Evolutionary conservation across 1,284 basidiomycete species (phyloP), one percentile per base, ranked within the genome.

Genomic region (Singerocomus inundabilis): DNA sequence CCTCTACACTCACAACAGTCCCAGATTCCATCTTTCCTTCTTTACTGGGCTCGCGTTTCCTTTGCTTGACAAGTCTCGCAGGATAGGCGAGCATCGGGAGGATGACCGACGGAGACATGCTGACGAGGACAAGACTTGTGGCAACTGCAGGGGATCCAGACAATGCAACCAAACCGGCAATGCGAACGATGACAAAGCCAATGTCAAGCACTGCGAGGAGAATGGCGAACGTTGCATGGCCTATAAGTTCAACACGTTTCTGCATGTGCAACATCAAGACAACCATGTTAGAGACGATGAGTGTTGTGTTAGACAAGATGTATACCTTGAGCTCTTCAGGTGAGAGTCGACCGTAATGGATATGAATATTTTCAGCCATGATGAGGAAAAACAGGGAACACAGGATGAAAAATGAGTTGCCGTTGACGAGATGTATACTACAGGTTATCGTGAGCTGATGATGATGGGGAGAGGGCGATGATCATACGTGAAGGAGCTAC

Each of bases 271-370:
- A 45, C 10, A 18, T 29, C 43, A 44, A 0, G 16, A 26, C 12
- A 9, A 16, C 35, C 7, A 36, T 10, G 31, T 52, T 15, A 40
- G 32, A 18, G n/a, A 28, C 6, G 13, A 4, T 21, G 8, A 10
- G 6, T 5, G 3, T 5, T 1, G 18, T 38, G 8, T 26, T 18
- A 12, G 6, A 32, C 3, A 6, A 30, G 33, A 34, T 16, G 3
- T 3, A n/a, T 50, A 64, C 64, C 60, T 66, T 66, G 1, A 65
- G 45, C n/a, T 63, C 41, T 0, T 38, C 24, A 29, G 62, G 45
- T 31, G 61, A 52, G 44, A 67, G 55, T 46, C 58, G 48, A 39
- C 49, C 58, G 21, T 63, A 65, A 18, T 46, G 40, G 3, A 65
- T 37, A n/a, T 45, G 58, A 11, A 63, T 65, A 7, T 34, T 54